Percentiles rank a stretch among this genome's conserved stretches.
Evolutionary conservation across 805 yeast species (phyloP).

Genomic region (Scheffersomyces amazonensis): DNA sequence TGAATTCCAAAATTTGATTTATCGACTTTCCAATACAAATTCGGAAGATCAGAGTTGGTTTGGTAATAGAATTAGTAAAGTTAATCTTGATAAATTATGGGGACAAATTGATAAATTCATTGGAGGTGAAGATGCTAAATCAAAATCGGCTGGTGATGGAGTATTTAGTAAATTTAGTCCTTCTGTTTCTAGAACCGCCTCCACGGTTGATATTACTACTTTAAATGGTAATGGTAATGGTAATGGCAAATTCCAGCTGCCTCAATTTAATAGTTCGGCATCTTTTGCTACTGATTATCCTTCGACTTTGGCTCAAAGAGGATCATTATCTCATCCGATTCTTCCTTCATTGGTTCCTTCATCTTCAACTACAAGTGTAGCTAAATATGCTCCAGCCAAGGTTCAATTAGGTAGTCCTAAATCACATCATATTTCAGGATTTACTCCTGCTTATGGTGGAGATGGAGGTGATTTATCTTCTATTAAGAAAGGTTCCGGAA

Average conservation of each 20-base stretch:
- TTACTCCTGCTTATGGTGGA: not conserved
- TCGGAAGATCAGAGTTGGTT: slow-evolving; percentile 67
- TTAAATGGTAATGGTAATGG: no score
- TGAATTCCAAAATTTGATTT: slow-evolving; percentile 37
- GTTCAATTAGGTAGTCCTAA: not conserved
- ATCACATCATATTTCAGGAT: not conserved
- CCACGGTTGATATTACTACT: slow-evolving; percentile 34
- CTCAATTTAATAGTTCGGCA: slow-evolving; percentile 1
- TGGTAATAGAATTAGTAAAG: slow-evolving; percentile 50
- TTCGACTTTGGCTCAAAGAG: no score
- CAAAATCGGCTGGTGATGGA: slow-evolving; percentile 44
- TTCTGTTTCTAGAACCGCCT: slow-evolving; percentile 54
- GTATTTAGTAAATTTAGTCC: slow-evolving; percentile 74
- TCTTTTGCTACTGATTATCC: not conserved
- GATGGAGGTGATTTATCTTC: no score
- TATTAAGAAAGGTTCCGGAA: no score
- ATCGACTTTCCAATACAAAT: slow-evolving; percentile 44
- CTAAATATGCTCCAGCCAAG: not conserved
- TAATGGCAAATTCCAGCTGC: slow-evolving; percentile 4
- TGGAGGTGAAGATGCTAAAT: slow-evolving; percentile 65
- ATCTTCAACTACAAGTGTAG: not conserved
- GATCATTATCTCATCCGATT: no score
- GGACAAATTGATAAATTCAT: slow-evolving; percentile 86
- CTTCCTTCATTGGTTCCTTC: not conserved
- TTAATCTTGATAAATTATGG: slow-evolving; percentile 80